Evolutionary conservation across 148 eudicot species (phyloP).

Genomic region (Chenopodium album): DNA sequence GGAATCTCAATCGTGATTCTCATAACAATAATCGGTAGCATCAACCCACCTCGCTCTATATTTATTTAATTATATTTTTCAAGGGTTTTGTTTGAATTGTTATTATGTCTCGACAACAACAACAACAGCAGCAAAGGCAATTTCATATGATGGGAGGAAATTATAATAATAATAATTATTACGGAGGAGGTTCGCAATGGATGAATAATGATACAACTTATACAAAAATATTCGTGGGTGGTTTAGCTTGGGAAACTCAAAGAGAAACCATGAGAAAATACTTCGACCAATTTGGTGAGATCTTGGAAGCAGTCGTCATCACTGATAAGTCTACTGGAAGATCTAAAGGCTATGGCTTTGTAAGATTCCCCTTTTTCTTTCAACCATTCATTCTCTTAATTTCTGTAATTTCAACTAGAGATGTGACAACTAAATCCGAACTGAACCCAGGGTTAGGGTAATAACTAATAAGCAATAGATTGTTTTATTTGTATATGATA

Average conservation of each 20-base stretch:
- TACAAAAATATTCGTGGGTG: conserved; percentile 48
- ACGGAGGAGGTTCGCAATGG: neutral
- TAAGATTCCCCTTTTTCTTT: conserved; percentile 8
- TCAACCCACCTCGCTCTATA: too few species aligned
- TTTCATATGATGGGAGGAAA: conserved; percentile 27
- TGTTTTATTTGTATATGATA: too few species aligned
- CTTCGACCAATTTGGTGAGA: conserved; percentile 52
- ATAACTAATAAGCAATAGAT: neutral
- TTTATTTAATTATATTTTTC: neutral
- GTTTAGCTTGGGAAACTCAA: conserved; percentile 53
- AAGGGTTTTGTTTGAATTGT: neutral
- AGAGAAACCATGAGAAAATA: conserved; percentile 47
- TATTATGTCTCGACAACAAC: conserved; percentile 27
- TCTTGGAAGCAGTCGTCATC: conserved; percentile 51
- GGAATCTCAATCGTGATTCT: conserved; percentile 29
- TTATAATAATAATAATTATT: neutral
- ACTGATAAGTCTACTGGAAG: conserved; percentile 45
- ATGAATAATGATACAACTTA: conserved; percentile 35
- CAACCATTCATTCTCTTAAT: neutral
- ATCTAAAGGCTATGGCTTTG: conserved; percentile 55
- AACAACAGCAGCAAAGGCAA: conserved; percentile 23
- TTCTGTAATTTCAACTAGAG: neutral
- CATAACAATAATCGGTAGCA: too few species aligned
- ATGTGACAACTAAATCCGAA: neutral
- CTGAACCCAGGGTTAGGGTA: neutral